Evolutionary conservation across 2,329 filamentous ascomycete species (phyloP).

Genomic region (Bimuria novae-zelandiae): DNA sequence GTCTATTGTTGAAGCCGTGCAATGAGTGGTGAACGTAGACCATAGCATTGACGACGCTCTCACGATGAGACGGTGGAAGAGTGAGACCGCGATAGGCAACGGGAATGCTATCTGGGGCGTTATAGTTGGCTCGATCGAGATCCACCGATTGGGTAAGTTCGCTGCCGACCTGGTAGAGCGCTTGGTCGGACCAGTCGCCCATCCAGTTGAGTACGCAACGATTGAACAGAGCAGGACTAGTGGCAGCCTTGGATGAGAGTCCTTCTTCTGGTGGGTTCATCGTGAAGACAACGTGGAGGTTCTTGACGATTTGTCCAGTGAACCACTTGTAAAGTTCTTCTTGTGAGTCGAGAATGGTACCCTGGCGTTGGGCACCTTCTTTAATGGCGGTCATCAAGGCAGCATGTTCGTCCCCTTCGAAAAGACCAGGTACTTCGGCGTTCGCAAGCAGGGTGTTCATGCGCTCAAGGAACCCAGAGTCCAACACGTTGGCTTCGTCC

Average conservation of each 20-base stretch:
- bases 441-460: slow-evolving; percentile 99
- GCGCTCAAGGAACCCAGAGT: slow-evolving; percentile 96
- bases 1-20: slow-evolving; percentile 82
- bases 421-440: slow-evolving; percentile 97
- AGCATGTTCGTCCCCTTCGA: slow-evolving; percentile 98
- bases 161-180: slow-evolving; percentile 94
- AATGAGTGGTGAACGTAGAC: slow-evolving; percentile 98
- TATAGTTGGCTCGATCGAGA: slow-evolving; percentile 83
- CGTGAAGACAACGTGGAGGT: slow-evolving; percentile 97
- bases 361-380: slow-evolving; percentile 95
- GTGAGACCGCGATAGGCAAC: slow-evolving; percentile 86
- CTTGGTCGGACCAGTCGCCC: slow-evolving; percentile 99
- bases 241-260: slow-evolving; percentile 92
- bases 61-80: slow-evolving; percentile 86
- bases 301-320: slow-evolving; percentile 98
- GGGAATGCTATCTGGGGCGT: slow-evolving; percentile 86
- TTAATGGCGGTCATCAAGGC: slow-evolving; percentile 99
- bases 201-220: slow-evolving; percentile 99
- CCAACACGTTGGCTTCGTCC: slow-evolving; percentile 98
- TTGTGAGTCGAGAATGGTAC: slow-evolving; percentile 91
- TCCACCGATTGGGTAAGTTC: slow-evolving; percentile 97
- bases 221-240: slow-evolving; percentile 98
- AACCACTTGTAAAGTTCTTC: slow-evolving; percentile 99
- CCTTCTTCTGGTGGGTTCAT: slow-evolving; percentile 99
- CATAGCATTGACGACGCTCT: slow-evolving; percentile 96